Evolutionary conservation across 345 rosid genomes (phyloP).

Genomic region (Clarkia xantiana): DNA sequence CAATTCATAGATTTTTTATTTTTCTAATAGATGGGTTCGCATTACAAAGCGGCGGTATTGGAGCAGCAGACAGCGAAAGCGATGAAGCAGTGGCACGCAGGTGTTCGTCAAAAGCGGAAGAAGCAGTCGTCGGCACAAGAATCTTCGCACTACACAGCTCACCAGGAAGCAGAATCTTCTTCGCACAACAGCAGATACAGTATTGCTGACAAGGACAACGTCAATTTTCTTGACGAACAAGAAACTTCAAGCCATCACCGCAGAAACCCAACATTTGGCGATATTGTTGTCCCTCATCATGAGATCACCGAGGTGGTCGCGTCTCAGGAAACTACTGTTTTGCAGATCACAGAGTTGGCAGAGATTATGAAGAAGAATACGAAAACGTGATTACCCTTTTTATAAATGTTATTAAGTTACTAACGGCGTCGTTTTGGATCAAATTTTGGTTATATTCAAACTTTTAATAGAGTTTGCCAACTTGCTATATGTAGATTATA

Average conservation of each 20-base stretch:
- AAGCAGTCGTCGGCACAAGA: constrained; percentile 8
- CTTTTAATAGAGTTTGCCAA: no score
- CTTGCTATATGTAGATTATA: no score
- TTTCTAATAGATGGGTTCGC: constrained; percentile 22
- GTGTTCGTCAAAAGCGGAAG: constrained; percentile 16
- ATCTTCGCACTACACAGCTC: not conserved
- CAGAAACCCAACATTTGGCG: constrained; percentile 9
- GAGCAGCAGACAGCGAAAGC: constrained; percentile 18
- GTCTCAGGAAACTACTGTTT: not conserved
- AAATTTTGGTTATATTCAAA: no score
- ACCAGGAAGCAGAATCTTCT: not conserved
- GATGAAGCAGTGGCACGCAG: constrained; percentile 22
- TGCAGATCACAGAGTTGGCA: not conserved
- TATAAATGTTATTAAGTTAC: no score
- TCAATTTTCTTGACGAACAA: not conserved
- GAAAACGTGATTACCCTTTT: not conserved
- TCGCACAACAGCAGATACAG: not conserved
- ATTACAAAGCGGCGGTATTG: constrained; percentile 18
- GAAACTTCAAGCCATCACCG: constrained; percentile 6
- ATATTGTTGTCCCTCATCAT: not conserved
- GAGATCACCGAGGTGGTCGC: constrained; percentile 1
- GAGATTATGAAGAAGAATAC: not conserved
- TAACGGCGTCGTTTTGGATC: no score
- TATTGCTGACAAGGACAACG: constrained; percentile 1
- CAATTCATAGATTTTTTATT: not conserved